Evolutionary conservation across 108 stramenopile genomes (phyloP).

Genomic region (Pseudonitzschia multiseries): DNA sequence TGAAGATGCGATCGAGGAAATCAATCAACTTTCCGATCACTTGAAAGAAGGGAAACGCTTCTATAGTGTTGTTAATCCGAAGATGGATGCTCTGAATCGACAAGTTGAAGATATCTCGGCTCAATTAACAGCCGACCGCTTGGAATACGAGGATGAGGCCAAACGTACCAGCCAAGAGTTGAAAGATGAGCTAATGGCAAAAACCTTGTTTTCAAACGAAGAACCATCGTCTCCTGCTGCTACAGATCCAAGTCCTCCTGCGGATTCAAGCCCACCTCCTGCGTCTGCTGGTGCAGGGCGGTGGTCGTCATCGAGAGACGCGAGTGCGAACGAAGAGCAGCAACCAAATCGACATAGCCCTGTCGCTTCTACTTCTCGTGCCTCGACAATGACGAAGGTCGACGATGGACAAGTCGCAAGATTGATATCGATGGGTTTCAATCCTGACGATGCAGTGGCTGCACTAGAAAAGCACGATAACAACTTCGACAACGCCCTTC

Average conservation of each 20-base stretch:
- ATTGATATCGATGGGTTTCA: slow-evolving; percentile 64
- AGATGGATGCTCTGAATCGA: slow-evolving; percentile 38
- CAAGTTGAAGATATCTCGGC: slow-evolving; percentile 49
- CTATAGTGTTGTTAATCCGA: slow-evolving; percentile 51
- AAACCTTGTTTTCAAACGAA: slow-evolving; percentile 19
- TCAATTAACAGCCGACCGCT: slow-evolving; percentile 50
- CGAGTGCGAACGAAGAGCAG: neutral
- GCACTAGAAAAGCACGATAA: slow-evolving; percentile 53
- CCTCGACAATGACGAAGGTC: slow-evolving; percentile 20
- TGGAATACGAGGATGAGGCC: slow-evolving; percentile 47
- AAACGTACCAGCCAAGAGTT: slow-evolving; percentile 36
- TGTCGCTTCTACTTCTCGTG: neutral
- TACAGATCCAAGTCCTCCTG: slow-evolving; percentile 2
- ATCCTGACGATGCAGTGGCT: slow-evolving; percentile 52
- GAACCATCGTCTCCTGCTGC: neutral
- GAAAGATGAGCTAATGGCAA: slow-evolving; percentile 52
- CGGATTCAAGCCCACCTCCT: neutral
- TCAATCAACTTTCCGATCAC: slow-evolving; percentile 50
- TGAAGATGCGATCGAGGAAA: slow-evolving; percentile 61
- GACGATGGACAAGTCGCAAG: slow-evolving; percentile 64
- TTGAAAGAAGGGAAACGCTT: slow-evolving; percentile 54
- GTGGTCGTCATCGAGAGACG: neutral
- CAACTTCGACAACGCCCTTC: slow-evolving; percentile 57
- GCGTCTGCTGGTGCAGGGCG: slow-evolving; percentile 7
- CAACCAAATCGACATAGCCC: neutral